Base-by-base conservation (phyloP, 176 grass and related monocot genomes). In the Avena atlantica region DNA sequence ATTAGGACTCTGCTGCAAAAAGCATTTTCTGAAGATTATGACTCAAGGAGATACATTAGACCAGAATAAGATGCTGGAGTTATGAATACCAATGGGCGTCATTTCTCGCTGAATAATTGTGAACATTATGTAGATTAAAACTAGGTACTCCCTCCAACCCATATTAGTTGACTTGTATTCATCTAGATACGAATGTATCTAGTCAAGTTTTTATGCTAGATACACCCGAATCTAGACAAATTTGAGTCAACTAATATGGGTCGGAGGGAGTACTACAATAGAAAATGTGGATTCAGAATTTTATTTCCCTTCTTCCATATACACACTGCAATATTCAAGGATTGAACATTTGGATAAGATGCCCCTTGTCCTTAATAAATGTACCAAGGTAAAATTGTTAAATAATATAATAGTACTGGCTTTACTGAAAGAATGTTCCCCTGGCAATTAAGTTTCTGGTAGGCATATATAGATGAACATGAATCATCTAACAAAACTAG, bases 381-480 rank as follows among this genome's bases (percentile, higher is more conserved):
- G 37, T 31, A 62, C 37, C 72, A 2, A 40, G 19, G 15, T 25
- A 49, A 56, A 87, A 58, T 29, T 37, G 40, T 42, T 6, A 42
- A 42, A 42, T 42, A 42, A 42, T 8, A 42, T 42, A 42, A 42
- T 42, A 42, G 40, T 42, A 42, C 40, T 42, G 40, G 47, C 36
- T 90, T 83, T 50, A 44, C 20, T 62, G 44, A 55, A 59, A 47
- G 12, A 55, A 59, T 23, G 12, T 65, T 40, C 57, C 1, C 74
- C 15, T 12, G 14, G 29, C 6, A 51, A 15, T 66, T 29, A 31
- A 65, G 5, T 66, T 66, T 66, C 25, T 66, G 63, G 25, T 64
- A 64, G 61, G 23, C 11, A 87, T 14, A 87, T 14, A 79, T 29
- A 69, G 50, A 77, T 76, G n/a, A 15, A 91, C 42, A 51, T 27